Conservation (phyloP, 2,329 filamentous ascomycete genomes). For the Annulohypoxylon truncatum region DNA sequence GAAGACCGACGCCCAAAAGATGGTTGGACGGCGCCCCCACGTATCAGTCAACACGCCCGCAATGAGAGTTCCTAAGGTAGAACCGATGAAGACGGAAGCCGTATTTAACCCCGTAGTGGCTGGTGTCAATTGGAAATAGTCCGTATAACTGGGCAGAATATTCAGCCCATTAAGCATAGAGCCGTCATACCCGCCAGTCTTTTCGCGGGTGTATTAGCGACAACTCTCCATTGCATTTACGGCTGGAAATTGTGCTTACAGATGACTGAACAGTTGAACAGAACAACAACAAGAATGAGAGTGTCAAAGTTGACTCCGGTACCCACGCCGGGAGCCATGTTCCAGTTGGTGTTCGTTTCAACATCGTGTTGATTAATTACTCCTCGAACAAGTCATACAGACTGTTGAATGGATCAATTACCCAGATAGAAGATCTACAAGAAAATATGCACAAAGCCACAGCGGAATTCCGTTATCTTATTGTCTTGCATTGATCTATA, state of each 20-base stretch:
- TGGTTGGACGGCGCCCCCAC: constrained; percentile 57
- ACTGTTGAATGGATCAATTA: not conserved
- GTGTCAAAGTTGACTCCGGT: constrained; percentile 54
- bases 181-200: constrained; percentile 56
- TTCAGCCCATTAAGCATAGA: constrained; percentile 68
- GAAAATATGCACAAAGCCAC: constrained; percentile 1
- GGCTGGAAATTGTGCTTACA: constrained; percentile 45
- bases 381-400: not conserved
- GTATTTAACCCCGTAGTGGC: constrained; percentile 66
- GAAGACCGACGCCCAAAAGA: constrained; percentile 55
- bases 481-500: constrained; percentile 2
- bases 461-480: constrained; percentile 6
- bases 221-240: not conserved
- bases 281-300: constrained; percentile 56
- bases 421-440: not conserved
- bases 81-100: constrained; percentile 65
- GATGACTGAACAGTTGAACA: constrained; percentile 59
- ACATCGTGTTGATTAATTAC: constrained; percentile 45
- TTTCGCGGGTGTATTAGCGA: constrained; percentile 21
- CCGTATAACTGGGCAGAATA: constrained; percentile 65
- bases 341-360: constrained; percentile 53
- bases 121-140: constrained; percentile 66
- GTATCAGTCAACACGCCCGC: constrained; percentile 57
- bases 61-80: constrained; percentile 57
- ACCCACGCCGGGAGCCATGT: constrained; percentile 62